phyloP scores from a whole-genome alignment of 129 eudicot species.

The Chrysanthemum makinoi region DNA sequence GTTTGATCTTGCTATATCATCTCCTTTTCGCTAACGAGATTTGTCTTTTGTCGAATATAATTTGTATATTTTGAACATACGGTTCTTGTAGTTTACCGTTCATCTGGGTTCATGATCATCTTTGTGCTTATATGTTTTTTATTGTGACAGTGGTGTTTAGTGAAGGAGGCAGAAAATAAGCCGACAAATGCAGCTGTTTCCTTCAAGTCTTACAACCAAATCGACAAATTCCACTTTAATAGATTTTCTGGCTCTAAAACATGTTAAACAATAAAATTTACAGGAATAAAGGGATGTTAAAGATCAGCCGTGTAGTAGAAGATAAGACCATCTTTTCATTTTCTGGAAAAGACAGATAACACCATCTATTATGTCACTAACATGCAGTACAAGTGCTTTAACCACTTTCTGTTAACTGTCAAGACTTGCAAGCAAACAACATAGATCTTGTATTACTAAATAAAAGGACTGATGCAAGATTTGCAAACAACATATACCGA shows the following conservation, averaged over 20 bases:
- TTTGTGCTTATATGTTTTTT: too few species aligned
- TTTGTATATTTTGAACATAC: neutral
- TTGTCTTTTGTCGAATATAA: neutral
- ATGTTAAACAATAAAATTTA: too few species aligned
- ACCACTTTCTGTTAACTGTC: neutral
- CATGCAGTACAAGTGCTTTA: neutral
- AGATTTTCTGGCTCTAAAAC: neutral
- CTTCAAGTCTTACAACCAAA: neutral
- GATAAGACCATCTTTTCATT: constrained; percentile 4
- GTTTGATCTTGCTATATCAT: neutral
- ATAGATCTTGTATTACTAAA: too few species aligned
- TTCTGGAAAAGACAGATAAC: too few species aligned
- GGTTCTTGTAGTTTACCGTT: too few species aligned
- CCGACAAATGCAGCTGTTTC: too few species aligned
- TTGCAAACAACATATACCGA: too few species aligned
- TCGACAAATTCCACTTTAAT: neutral
- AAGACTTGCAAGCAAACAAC: neutral
- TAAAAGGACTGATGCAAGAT: too few species aligned
- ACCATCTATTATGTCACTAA: neutral
- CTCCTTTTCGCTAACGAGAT: neutral
- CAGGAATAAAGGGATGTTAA: constrained; percentile 4
- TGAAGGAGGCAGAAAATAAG: too few species aligned
- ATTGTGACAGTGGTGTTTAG: too few species aligned
- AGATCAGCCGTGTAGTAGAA: constrained; percentile 7
- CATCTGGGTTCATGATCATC: too few species aligned